Evolutionary conservation across 768 basidiomycete genomes (phyloP), one percentile per base, ranked within the genome.

Genomic region (Neoboletus brunneissimus): DNA sequence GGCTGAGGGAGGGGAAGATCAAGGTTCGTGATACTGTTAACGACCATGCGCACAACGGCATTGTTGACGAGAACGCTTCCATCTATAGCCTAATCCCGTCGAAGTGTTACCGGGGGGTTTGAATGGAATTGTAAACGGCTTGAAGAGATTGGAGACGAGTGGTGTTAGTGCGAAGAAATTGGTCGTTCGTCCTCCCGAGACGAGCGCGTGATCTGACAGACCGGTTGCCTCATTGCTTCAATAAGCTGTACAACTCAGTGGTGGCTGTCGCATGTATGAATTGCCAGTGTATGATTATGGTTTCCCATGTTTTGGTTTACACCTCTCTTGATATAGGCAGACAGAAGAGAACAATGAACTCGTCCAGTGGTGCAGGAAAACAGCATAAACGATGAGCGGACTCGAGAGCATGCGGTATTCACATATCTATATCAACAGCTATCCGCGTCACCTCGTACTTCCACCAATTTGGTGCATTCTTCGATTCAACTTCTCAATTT

Each of bases 101-200:
- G 72, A 79, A 54, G 67, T 77, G 15, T 56, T 80, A 15, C 67
- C 73, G 1, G 66, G 67, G 20, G 77, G 79, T 0, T 57, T 79
- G 23, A 59, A 59, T 7, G 76, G 68, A 0, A 65, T 78, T 6
- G 54, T 54, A 1, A 63, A 52, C 35, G 75, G 72, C 2, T 53
- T 79, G 45, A 59, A 70, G 49, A 63, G 56, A 25, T 42, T 79
- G 56, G 60, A 67, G 56, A 56, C 3, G 37, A 18, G 53, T 9
- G 62, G 70, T 9, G 58, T 78, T 16, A 78, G 77, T 20, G 78
- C 70, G 1, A 66, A 66, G 41, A 80, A 79, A 64, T 54, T 79
- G 10, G 67, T 80, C 6, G 73, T 66, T 5, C 71, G 50, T 43
- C 61, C 52, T 38, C 38, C 42, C 27, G 62, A 64, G 53, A 64